Evolutionary conservation across 345 rosid species (phyloP).

Genomic region (Euphorbia tirucalli): DNA sequence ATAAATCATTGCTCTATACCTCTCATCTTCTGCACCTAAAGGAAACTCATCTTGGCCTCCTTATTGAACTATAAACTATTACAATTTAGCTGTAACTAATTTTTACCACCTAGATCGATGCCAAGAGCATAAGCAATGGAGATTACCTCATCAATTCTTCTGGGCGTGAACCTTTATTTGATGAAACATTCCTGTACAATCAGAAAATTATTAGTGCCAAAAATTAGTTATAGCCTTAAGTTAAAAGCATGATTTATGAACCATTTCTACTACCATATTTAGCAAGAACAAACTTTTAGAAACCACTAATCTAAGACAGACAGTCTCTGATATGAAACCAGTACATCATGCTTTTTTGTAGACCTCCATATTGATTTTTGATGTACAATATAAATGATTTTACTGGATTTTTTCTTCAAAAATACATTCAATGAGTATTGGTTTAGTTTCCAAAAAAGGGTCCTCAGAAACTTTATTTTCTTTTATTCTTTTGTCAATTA

Average conservation of each 20-base stretch:
- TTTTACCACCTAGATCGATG: neutral
- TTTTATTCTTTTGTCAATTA: neutral
- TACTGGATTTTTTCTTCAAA: too few relatives aligned
- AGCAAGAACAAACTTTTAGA: neutral
- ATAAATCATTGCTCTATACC: neutral
- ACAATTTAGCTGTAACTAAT: neutral
- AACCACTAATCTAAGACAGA: neutral
- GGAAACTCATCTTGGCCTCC: neutral
- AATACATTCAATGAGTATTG: too few relatives aligned
- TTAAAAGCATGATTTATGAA: neutral
- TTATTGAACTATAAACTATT: neutral
- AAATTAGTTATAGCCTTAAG: conserved; percentile 3
- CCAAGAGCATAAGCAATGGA: neutral
- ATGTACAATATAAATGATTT: neutral
- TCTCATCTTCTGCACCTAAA: neutral
- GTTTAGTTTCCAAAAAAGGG: neutral
- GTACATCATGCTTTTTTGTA: neutral
- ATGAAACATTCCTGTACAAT: conserved; percentile 40
- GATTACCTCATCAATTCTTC: conserved; percentile 83
- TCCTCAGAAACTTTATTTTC: neutral
- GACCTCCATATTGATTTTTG: neutral
- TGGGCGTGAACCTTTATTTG: conserved; percentile 36
- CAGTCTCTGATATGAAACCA: neutral
- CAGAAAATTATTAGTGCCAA: conserved; percentile 7
- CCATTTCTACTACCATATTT: neutral